These are phyloP conservation scores for Dentipellis sp. DNA, from an alignment of 768 basidiomycete genomes.

Conservation along the genomic window DNA sequence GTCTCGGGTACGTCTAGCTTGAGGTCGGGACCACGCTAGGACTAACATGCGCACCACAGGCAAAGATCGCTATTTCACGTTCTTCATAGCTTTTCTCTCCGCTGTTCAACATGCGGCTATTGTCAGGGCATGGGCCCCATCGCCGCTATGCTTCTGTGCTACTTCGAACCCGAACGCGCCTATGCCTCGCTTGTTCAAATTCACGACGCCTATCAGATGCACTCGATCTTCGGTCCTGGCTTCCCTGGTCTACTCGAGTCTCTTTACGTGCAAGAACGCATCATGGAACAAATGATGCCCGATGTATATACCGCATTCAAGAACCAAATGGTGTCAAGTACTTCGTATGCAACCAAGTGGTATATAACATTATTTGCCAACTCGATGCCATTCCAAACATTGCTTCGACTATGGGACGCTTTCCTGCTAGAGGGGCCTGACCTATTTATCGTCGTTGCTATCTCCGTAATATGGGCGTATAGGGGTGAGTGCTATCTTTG, in stretches of 20 bases:
- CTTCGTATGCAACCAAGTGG: slow-evolving; percentile 97
- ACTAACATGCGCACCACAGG: slow-evolving; percentile 27
- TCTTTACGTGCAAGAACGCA: slow-evolving; percentile 92
- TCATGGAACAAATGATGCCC: slow-evolving; percentile 84
- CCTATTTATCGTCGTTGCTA: slow-evolving; percentile 73
- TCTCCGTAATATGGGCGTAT: slow-evolving; percentile 89
- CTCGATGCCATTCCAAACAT: slow-evolving; percentile 91
- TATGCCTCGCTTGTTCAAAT: slow-evolving; percentile 81
- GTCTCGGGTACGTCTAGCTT: slow-evolving; percentile 64
- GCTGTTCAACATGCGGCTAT: slow-evolving; percentile 85
- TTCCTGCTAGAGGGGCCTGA: slow-evolving; percentile 89
- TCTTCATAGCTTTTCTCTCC: slow-evolving; percentile 82
- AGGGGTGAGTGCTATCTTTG: slow-evolving; percentile 45
- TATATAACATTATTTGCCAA: slow-evolving; percentile 97
- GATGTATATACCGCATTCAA: slow-evolving; percentile 80
- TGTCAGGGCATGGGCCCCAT: slow-evolving; percentile 99
- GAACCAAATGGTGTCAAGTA: slow-evolving; percentile 85
- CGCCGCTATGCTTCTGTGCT: slow-evolving; percentile 88
- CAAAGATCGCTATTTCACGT: slow-evolving; percentile 95
- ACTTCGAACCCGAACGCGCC: slow-evolving; percentile 83
- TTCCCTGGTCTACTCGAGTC: slow-evolving; percentile 93
- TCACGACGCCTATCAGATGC: slow-evolving; percentile 83
- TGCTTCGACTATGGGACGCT: slow-evolving; percentile 91
- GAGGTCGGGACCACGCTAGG: background rate
- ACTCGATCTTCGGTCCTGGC: slow-evolving; percentile 83